These are phyloP conservation scores for Solanum arcanum DNA, from an alignment of 257 asterid species.

Conservation along the genomic window DNA sequence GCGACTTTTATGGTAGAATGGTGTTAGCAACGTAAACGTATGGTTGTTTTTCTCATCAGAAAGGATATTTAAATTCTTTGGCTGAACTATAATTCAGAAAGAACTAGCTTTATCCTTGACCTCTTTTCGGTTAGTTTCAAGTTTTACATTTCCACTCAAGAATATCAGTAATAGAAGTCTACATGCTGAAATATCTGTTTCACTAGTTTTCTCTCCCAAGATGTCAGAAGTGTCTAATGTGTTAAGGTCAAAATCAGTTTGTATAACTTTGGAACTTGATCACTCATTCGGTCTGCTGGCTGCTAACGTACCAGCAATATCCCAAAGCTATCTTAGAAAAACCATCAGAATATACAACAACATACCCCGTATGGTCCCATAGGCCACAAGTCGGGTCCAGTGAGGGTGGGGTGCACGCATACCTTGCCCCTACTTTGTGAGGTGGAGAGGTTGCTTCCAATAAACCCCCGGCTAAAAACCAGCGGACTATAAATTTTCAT, in stretches of 20 bases:
- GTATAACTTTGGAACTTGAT: background rate
- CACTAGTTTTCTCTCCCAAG: background rate
- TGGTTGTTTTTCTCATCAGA: background rate
- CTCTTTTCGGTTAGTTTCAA: background rate
- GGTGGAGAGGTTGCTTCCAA: too few species aligned
- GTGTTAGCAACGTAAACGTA: background rate
- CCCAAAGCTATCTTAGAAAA: background rate
- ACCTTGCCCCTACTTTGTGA: too few species aligned
- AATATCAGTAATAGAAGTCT: background rate
- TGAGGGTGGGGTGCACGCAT: too few species aligned
- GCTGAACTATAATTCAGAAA: background rate
- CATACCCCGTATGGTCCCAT: background rate
- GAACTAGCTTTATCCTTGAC: background rate
- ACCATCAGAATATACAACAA: background rate
- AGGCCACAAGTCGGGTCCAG: background rate
- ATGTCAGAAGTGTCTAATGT: background rate
- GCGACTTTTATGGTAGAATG: background rate
- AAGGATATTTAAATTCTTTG: background rate
- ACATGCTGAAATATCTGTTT: background rate
- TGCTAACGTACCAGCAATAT: background rate
- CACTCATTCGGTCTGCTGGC: background rate
- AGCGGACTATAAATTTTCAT: background rate
- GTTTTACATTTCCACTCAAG: background rate
- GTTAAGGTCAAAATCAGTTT: background rate
- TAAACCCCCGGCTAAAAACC: too few species aligned